These are phyloP conservation scores for Yamadazyma sp. DNA, from an alignment of 805 yeast species.

Conservation along the genomic window DNA sequence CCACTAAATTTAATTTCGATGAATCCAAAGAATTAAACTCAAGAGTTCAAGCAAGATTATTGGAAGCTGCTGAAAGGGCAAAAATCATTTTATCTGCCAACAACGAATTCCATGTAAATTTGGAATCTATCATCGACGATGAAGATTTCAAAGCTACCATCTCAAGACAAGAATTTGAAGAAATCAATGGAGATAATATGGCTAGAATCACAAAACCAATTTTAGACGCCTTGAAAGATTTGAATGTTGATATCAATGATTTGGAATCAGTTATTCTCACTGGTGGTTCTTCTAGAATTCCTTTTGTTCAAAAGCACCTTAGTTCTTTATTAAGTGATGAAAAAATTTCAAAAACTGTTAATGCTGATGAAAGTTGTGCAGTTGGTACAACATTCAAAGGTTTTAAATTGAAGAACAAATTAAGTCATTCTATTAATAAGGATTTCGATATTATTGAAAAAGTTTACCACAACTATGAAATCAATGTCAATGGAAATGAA, in stretches of 20 bases:
- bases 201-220: constrained; percentile 54
- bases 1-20: constrained; percentile 35
- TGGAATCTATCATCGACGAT: constrained; percentile 74
- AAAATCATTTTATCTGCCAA: constrained; percentile 87
- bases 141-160: constrained; percentile 66
- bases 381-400: constrained; percentile 88
- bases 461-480: constrained; percentile 46
- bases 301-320: constrained; percentile 71
- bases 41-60: constrained; percentile 62
- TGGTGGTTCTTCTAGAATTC: constrained; percentile 92
- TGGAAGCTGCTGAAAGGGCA: constrained; percentile 85
- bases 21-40: constrained; percentile 44
- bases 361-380: constrained; percentile 94
- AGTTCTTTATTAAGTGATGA: constrained; percentile 47
- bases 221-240: constrained; percentile 42
- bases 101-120: constrained; percentile 66
- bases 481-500: constrained; percentile 23
- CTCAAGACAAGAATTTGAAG: constrained; percentile 83
- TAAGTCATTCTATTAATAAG: constrained; percentile 52
- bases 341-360: constrained; percentile 72
- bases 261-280: constrained; percentile 69
- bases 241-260: constrained; percentile 29
- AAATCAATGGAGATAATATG: constrained; percentile 41
- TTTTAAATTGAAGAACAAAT: constrained; percentile 59
- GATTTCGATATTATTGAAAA: constrained; percentile 59